These are phyloP conservation scores for Collybia sp. DNA, from an alignment of 768 basidiomycete species.

Conservation along the genomic window DNA sequence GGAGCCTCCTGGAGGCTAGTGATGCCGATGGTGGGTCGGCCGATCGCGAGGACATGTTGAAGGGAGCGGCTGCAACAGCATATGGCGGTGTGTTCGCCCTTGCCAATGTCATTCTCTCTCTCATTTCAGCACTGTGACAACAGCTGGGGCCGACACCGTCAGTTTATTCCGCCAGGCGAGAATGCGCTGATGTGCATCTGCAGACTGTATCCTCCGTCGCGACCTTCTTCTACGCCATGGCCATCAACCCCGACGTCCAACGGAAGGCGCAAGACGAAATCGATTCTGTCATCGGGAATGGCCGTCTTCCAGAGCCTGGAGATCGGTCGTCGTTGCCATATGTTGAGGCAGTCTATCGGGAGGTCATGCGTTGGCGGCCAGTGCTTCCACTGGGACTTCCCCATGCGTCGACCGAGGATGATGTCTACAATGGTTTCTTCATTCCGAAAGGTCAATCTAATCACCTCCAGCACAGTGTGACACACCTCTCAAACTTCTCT, in stretches of 20 bases:
- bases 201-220: slow-evolving; percentile 7
- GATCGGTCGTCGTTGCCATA: too few relatives aligned
- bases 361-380: slow-evolving; percentile 32
- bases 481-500: too few relatives aligned
- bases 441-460: slow-evolving; percentile 13
- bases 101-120: background rate
- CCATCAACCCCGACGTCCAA: too few relatives aligned
- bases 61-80: slow-evolving; percentile 10
- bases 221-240: too few relatives aligned
- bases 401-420: slow-evolving; percentile 11
- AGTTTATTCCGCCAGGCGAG: background rate
- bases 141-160: background rate
- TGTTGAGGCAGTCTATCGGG: too few relatives aligned
- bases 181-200: background rate
- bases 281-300: too few relatives aligned
- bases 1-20: too few relatives aligned
- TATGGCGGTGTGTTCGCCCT: slow-evolving; percentile 6
- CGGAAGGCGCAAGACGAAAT: too few relatives aligned
- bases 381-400: slow-evolving; percentile 24
- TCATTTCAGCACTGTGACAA: background rate
- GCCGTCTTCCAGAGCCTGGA: too few relatives aligned
- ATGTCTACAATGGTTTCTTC: too few relatives aligned
- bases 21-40: too few relatives aligned
- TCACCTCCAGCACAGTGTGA: background rate
- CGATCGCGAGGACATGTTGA: too few relatives aligned